Evolutionary conservation across 108 stramenopile species (phyloP), one percentile per base, ranked within the genome.

Genomic region (Mayamaea pseudoterrestris): DNA sequence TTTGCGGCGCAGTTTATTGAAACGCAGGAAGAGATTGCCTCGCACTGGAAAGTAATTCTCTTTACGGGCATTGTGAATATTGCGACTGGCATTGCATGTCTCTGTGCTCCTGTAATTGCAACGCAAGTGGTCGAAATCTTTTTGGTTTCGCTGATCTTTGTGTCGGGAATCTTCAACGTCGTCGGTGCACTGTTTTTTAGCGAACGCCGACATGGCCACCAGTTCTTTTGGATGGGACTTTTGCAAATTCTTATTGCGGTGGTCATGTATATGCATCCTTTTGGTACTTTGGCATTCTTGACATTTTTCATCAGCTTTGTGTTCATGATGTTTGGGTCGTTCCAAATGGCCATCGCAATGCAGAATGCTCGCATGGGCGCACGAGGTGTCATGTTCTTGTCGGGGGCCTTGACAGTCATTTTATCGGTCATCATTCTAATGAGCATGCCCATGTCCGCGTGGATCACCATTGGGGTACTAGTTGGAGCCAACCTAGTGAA

Each of bases 381-480:
- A 7, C 41, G 41, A 7, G 41, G 12, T 14, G 7, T 42, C 7
- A 11, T 42, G 41, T n/a, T 42, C 16, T 7, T 42, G 8, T 42
- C 41, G 8, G 41, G 41, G 7, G 41, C 14, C 16, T 7, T 8
- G 8, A 14, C 41, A 7, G 17, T 42, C 17, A 11, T 42, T 7
- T n/a, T 42, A 16, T 14, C n/a, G 11, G 8, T 42, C 16, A 17
- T 11, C 16, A 42, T 42, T 16, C 16, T 8, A 7, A 8, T 42
- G 8, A 14, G 7, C 41, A 42, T 42, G 41, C 41, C 41, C 11
- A 42, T 14, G 14, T 8, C 41, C 7, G 7, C n/a, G 16, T 42
- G 41, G 41, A n/a, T 42, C 17, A 42, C 41, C 14, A 42, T 42
- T 17, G 41, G 41, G 14, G 41, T 42, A 11, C 17, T 42, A 16